phyloP scores from a whole-genome alignment of 2,329 filamentous ascomycete species.

The Fusarium protoensiforme region DNA sequence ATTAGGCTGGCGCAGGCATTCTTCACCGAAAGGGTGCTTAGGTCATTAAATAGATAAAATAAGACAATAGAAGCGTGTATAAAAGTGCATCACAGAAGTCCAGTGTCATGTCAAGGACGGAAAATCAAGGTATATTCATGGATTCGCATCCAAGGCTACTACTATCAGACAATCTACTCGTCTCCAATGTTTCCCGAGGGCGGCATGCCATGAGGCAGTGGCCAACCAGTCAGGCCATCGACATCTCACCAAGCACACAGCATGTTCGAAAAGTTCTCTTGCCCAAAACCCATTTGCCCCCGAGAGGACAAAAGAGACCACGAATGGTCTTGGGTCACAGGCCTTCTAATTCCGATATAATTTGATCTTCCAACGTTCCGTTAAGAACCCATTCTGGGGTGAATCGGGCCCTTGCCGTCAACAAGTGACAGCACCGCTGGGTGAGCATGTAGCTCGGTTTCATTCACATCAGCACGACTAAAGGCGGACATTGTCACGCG shows the following conservation, averaged over 20 bases:
- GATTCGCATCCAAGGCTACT: neutral
- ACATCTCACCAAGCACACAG: neutral
- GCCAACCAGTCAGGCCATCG: neutral
- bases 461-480: constrained; percentile 12
- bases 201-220: neutral
- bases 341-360: constrained; percentile 53
- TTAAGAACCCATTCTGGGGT: constrained; percentile 78
- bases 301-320: constrained; percentile 41
- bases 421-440: constrained; percentile 80
- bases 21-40: constrained; percentile 44
- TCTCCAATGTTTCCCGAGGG: neutral
- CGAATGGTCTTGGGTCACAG: constrained; percentile 42
- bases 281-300: constrained; percentile 49
- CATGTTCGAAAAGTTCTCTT: constrained; percentile 58
- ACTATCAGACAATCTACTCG: neutral
- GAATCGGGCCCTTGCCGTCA: constrained; percentile 78
- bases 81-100: neutral
- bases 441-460: constrained; percentile 28
- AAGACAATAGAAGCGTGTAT: neutral
- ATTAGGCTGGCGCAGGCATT: constrained; percentile 47
- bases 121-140: neutral
- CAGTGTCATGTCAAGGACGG: too few relatives aligned
- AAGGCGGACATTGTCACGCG: constrained; percentile 11
- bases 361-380: constrained; percentile 81
- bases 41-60: neutral